Evolutionary conservation across 1,139 yeast species (phyloP), one percentile per base, ranked within the genome.

Genomic region (Scheffersomyces segobiensis): DNA sequence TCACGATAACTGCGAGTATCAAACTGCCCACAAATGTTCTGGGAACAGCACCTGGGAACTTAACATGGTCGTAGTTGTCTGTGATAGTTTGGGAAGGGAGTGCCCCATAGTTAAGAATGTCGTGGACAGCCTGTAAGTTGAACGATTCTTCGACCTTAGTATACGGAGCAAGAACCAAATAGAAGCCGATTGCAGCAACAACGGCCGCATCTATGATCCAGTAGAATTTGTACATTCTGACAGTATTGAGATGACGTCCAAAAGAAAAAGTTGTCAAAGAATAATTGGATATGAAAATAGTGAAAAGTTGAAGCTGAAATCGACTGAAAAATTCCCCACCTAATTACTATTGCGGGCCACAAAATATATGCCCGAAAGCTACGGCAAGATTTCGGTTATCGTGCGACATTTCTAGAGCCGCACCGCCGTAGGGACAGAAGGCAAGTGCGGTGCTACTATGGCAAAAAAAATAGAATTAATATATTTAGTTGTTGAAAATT

Each of bases 121-220:
- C 98, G 69, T 93, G 95, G 51, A 91, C 79, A 0, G 98, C 98
- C 67, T 95, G 98, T 53, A 91, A 79, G 66, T 89, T 91, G 79
- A 95, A 95, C 47, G 97, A 91, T 70, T 95, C 99, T 70, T 95
- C 98, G 0, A 95, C 98, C 72, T 95, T 93, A 4, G 98, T 89
- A 71, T 79, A 92, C 0, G 98, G 98, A 0, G 97, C 82, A 2
- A 84, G 64, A 22, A 77, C 64, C 62, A 88, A 68, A 69, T 88
- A 84, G 57, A 71, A 71, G 1, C 76, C 68, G 19, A 86, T 76
- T 3, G 78, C 67, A 19, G 63, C 65, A 18, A 65, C 55, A 39
- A 78, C 56, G 10, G 72, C 64, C n/a, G 66, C 71, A 52, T 77
- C 79, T 12, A 76, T 63, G 14, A 68, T n/a, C 60, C 61, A 62